phyloP scores from a whole-genome alignment of 768 basidiomycete species.

The Kwoniella dendrophila region DNA sequence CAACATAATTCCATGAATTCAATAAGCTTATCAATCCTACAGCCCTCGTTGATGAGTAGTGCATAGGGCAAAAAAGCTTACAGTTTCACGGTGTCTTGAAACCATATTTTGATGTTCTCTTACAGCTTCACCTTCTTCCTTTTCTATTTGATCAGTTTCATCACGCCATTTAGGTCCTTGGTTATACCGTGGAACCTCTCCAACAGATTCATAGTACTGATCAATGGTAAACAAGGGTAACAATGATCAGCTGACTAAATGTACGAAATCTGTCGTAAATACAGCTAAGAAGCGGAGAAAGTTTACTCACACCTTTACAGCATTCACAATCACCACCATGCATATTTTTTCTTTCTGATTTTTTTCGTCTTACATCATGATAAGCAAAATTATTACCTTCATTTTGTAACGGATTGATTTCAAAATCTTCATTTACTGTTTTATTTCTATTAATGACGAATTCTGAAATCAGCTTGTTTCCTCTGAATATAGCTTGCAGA shows the following conservation, averaged over 20 bases:
- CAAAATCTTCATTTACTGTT: slow-evolving; percentile 62
- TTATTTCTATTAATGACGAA: slow-evolving; percentile 8
- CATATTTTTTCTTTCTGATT: slow-evolving; percentile 67
- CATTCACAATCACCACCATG: slow-evolving; percentile 79
- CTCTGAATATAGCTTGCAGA: too few relatives aligned
- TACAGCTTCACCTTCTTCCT: slow-evolving; percentile 34
- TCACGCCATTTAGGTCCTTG: slow-evolving; percentile 76
- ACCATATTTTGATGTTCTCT: slow-evolving; percentile 45
- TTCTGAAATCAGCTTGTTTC: not conserved
- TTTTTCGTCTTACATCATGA: slow-evolving; percentile 74
- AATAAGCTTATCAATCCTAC: too few relatives aligned
- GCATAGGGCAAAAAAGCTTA: too few relatives aligned
- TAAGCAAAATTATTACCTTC: slow-evolving; percentile 69
- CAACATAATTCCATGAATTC: not conserved
- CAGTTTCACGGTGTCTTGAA: slow-evolving; percentile 50
- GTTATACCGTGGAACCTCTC: slow-evolving; percentile 61
- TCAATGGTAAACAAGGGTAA: not conserved
- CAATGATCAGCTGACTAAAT: not conserved
- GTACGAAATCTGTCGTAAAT: not conserved
- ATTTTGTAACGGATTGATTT: slow-evolving; percentile 69
- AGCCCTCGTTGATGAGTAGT: too few relatives aligned
- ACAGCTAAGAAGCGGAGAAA: not conserved
- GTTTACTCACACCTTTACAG: slow-evolving; percentile 68
- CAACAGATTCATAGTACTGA: slow-evolving; percentile 9
- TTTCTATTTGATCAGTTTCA: slow-evolving; percentile 24